phyloP scores from a whole-genome alignment of 768 basidiomycete genomes.

The Leccinum disarticulatum region DNA sequence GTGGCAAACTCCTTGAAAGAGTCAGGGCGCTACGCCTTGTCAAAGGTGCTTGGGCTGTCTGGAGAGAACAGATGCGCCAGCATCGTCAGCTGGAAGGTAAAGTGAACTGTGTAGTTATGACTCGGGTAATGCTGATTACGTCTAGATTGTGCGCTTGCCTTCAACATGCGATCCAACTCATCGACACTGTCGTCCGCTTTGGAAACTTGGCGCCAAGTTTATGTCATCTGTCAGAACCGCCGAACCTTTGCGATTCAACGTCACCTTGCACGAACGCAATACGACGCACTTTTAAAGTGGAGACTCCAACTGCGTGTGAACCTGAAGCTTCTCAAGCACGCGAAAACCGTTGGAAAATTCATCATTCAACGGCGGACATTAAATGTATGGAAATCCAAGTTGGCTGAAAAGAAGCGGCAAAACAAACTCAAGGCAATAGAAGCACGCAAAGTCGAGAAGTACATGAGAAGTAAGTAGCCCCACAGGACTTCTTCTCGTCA shows the following conservation, averaged over 20 bases:
- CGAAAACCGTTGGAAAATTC: constrained; percentile 51
- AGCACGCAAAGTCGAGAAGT: constrained; percentile 30
- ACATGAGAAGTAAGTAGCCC: constrained; percentile 35
- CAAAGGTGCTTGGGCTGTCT: constrained; percentile 47
- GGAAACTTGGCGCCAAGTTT: constrained; percentile 45
- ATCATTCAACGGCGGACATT: constrained; percentile 50
- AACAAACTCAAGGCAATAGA: constrained; percentile 46
- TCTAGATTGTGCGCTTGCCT: constrained; percentile 51
- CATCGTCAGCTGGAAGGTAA: constrained; percentile 48
- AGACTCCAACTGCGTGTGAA: constrained; percentile 50
- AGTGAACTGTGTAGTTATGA: constrained; percentile 6
- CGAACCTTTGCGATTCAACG: constrained; percentile 46
- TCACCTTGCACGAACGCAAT: constrained; percentile 33
- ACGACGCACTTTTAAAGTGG: constrained; percentile 56
- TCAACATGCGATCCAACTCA: constrained; percentile 46
- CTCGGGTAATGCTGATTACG: constrained; percentile 12
- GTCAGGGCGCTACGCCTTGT: constrained; percentile 47
- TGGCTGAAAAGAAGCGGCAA: constrained; percentile 45
- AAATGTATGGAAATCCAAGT: constrained; percentile 46
- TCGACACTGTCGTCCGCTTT: constrained; percentile 37
- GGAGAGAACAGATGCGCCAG: constrained; percentile 46
- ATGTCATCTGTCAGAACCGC: constrained; percentile 46
- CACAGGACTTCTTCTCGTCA: background rate
- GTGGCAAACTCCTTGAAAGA: constrained; percentile 55
- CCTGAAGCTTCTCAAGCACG: constrained; percentile 51